Evolutionary conservation across 805 yeast species (phyloP), one percentile per base, ranked within the genome.

Genomic region (Peterozyma xylosa): DNA sequence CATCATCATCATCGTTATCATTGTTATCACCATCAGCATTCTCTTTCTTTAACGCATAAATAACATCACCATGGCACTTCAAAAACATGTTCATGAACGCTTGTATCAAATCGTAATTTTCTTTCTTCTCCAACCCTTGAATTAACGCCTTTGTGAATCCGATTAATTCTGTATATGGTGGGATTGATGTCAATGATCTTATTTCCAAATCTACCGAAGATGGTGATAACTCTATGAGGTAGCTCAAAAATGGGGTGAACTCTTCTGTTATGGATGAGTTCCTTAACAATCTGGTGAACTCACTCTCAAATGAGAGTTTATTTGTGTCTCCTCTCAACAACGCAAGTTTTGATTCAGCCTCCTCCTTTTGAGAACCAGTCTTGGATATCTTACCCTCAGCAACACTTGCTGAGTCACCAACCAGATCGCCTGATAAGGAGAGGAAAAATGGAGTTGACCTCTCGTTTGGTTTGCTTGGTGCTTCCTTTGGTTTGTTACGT

Each of bases 401-500:
- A 37, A 63, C 75, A 38, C 65, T 58, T 0, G 89, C 88, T 29
- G 78, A 74, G 55, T 82, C 87, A 46, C 89, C 90, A 43, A 81
- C 83, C n/a, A 69, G 69, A 42, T 73, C 78, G 30, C 88, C 87
- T 4, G 76, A 57, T 16, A 83, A 66, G 38, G 78, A 75, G 47
- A 93, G 67, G 70, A 95, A 95, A 62, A 95, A 93, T 13, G 82
- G 82, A 16, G 86, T 85, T 0, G 86, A 78, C 27, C 27, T 21
- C 48, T 79, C 74, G 51, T 84, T 85, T 1, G 96, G 87, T 51
- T 81, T 86, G 68, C 86, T 86, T 32, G 93, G 86, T 1, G 91
- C 84, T 58, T 88, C 96, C 42, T 70, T 80, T 17, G 99, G 97
- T 63, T 87, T 91, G 58, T 88, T 89, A 56, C 99, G 77, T 58